phyloP scores from a whole-genome alignment of 768 basidiomycete species.

The Termitomyces sp. region DNA sequence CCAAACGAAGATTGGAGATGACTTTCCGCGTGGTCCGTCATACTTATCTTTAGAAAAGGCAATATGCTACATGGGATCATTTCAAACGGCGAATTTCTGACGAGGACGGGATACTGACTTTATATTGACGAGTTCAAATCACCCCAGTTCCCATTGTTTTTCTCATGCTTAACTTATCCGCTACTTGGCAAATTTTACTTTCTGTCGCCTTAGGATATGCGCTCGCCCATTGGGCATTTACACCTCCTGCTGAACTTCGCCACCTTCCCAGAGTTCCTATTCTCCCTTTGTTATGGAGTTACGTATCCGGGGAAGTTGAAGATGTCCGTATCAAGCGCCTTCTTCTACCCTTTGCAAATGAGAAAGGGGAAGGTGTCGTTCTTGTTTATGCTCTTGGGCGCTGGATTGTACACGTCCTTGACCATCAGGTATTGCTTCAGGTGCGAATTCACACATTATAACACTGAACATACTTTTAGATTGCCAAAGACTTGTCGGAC shows the following conservation, averaged over 20 bases:
- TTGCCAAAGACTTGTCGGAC: not conserved
- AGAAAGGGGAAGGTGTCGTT: constrained; percentile 26
- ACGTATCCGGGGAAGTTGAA: constrained; percentile 26
- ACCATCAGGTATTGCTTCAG: constrained; percentile 18
- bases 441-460: constrained; percentile 5
- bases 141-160: too few relatives aligned
- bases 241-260: constrained; percentile 22
- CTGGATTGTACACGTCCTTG: constrained; percentile 38
- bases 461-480: not conserved
- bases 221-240: not conserved
- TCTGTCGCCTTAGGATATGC: not conserved
- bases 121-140: too few relatives aligned
- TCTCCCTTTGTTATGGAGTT: constrained; percentile 26
- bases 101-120: too few relatives aligned
- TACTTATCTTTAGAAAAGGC: too few relatives aligned
- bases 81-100: too few relatives aligned
- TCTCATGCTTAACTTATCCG: not conserved
- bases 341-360: constrained; percentile 28
- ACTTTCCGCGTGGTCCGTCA: too few relatives aligned
- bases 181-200: not conserved
- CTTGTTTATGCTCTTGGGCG: constrained; percentile 33
- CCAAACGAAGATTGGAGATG: too few relatives aligned
- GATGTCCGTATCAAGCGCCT: constrained; percentile 28
- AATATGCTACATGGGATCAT: too few relatives aligned
- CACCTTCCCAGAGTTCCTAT: constrained; percentile 31